A percentile compares a stretch with the other conserved stretches of the same genome.
These are phyloP conservation scores for Avicennia marina DNA, from an alignment of 257 asterid species.

Conservation along the genomic window DNA sequence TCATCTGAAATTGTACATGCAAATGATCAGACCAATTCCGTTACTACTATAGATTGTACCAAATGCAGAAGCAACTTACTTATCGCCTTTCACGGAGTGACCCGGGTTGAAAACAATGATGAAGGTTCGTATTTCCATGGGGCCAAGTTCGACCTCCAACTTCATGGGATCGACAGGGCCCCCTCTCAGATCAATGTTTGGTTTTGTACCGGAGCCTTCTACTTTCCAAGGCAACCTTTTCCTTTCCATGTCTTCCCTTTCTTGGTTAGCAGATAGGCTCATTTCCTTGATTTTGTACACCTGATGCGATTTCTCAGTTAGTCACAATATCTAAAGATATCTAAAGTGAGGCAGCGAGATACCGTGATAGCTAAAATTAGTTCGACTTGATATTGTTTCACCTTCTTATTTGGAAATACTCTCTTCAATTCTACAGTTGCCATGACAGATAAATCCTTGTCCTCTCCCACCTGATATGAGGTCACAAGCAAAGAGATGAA, in stretches of 20 bases:
- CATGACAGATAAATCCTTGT: slow-evolving; percentile 63
- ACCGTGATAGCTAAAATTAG: neutral
- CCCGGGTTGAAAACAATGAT: slow-evolving; percentile 37
- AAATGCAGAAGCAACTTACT: neutral
- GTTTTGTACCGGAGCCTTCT: slow-evolving; percentile 30
- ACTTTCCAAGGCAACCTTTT: slow-evolving; percentile 67
- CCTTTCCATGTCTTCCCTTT: slow-evolving; percentile 69
- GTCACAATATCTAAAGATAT: neutral
- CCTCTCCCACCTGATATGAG: slow-evolving; percentile 68
- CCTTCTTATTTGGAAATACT: slow-evolving; percentile 71
- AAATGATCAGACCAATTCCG: too few relatives aligned
- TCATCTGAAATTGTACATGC: too few relatives aligned
- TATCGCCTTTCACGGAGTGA: neutral
- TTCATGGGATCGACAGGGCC: slow-evolving; percentile 56
- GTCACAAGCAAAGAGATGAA: neutral
- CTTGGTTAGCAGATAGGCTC: slow-evolving; percentile 78
- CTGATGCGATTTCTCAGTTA: slow-evolving; percentile 28
- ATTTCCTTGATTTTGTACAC: slow-evolving; percentile 44
- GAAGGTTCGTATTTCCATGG: slow-evolving; percentile 91
- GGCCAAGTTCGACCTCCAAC: slow-evolving; percentile 65
- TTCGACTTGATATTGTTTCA: slow-evolving; percentile 16
- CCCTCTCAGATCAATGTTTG: slow-evolving; percentile 36
- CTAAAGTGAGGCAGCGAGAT: neutral
- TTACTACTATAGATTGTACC: too few relatives aligned
- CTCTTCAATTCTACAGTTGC: slow-evolving; percentile 68